Conservation (phyloP, 164 flowering plant species). For the Cinnamomum chago region DNA sequence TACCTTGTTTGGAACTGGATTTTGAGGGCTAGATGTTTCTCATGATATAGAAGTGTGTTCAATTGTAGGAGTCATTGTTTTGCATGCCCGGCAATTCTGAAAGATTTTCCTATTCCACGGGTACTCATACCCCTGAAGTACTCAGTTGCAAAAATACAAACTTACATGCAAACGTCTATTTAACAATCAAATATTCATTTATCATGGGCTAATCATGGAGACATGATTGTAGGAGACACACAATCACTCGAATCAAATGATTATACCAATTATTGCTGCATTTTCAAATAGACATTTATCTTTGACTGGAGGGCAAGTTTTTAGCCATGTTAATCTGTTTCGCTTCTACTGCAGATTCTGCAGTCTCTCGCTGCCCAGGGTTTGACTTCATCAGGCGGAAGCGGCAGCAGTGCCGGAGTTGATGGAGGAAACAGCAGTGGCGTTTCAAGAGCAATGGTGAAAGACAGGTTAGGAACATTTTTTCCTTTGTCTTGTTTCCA, state of each 20-base stretch:
- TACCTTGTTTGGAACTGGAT: too few relatives aligned
- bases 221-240: too few relatives aligned
- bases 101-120: too few relatives aligned
- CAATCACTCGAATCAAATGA: neutral
- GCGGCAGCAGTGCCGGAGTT: slow-evolving; percentile 39
- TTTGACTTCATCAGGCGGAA: slow-evolving; percentile 45
- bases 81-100: too few relatives aligned
- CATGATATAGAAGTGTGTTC: too few relatives aligned
- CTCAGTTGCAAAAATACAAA: too few relatives aligned
- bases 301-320: neutral
- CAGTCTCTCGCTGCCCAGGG: slow-evolving; percentile 74
- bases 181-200: neutral
- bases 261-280: neutral
- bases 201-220: neutral
- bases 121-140: too few relatives aligned
- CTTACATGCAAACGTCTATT: too few relatives aligned
- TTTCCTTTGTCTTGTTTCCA: neutral
- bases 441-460: slow-evolving; percentile 69
- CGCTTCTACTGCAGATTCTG: slow-evolving; percentile 53
- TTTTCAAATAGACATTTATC: neutral
- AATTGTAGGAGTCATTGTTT: too few relatives aligned
- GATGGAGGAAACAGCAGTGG: slow-evolving; percentile 63
- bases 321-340: slow-evolving; percentile 1
- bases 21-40: too few relatives aligned
- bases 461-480: slow-evolving; percentile 50